These are phyloP conservation scores for Sisymbrium altissimum DNA, from an alignment of 345 rosid species.

Conservation along the genomic window DNA sequence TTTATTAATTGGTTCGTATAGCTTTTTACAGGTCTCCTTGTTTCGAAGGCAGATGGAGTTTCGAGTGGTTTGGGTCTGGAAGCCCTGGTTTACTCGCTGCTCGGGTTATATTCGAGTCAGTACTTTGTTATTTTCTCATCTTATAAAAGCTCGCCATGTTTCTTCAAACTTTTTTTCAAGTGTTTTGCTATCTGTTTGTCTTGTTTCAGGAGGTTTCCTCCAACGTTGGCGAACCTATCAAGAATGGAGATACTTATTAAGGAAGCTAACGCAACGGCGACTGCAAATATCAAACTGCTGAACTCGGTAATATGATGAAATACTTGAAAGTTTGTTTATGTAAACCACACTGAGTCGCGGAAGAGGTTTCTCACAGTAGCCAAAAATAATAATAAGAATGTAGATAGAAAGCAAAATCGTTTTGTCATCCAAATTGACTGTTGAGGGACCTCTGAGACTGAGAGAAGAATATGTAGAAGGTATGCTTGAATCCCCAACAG, in stretches of 20 bases:
- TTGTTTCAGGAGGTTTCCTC: conserved; percentile 71
- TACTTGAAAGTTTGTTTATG: neutral
- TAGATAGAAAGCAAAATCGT: conserved; percentile 80
- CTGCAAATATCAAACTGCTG: conserved; percentile 61
- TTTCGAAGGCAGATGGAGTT: conserved; percentile 88
- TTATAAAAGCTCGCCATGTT: neutral
- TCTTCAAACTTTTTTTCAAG: neutral
- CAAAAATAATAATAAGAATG: neutral
- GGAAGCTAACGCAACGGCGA: conserved; percentile 58
- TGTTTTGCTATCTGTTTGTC: conserved; percentile 1
- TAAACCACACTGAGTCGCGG: neutral
- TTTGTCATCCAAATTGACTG: conserved; percentile 56
- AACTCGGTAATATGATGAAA: conserved; percentile 49
- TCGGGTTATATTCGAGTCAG: conserved; percentile 65
- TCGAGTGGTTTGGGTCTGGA: conserved; percentile 92
- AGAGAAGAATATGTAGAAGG: conserved; percentile 90
- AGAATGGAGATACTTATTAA: conserved; percentile 67
- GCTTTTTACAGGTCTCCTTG: conserved; percentile 83
- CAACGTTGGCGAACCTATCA: conserved; percentile 64
- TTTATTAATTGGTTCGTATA: conserved; percentile 44
- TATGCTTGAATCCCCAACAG: conserved; percentile 63
- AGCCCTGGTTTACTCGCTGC: conserved; percentile 72
- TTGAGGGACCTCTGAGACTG: conserved; percentile 96
- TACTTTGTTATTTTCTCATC: conserved; percentile 17
- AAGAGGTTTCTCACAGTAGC: conserved; percentile 3